These are phyloP conservation scores for Fallopia convolvulus DNA, from an alignment of 148 eudicot genomes.

Conservation along the genomic window DNA sequence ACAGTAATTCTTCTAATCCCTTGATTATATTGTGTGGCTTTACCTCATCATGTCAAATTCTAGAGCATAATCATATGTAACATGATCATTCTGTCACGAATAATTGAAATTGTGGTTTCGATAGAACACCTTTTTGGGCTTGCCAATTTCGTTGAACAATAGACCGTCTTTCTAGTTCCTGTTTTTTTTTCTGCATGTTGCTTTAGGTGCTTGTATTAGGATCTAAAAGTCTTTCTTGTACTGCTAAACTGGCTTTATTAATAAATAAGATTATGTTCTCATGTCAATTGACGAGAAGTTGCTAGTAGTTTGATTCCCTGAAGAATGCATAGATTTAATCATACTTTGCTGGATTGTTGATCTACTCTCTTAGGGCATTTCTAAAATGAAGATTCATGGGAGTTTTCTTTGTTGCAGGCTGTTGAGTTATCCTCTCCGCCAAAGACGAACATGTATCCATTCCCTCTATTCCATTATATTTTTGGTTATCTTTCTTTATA, in stretches of 20 bases:
- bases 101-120: background rate
- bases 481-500: background rate
- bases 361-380: background rate
- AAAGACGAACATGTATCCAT: constrained; percentile 66
- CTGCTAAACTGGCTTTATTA: background rate
- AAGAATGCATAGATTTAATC: background rate
- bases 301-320: background rate
- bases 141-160: background rate
- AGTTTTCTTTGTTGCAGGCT: constrained; percentile 46
- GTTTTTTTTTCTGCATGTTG: background rate
- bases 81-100: background rate
- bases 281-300: background rate
- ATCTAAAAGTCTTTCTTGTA: constrained; percentile 1
- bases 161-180: background rate
- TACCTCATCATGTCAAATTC: background rate
- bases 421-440: constrained; percentile 65
- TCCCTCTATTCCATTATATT: background rate
- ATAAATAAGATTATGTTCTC: background rate
- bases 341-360: constrained; percentile 9
- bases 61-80: background rate
- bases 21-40: background rate
- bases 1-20: constrained; percentile 57
- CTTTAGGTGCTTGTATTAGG: background rate
- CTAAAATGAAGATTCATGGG: background rate
- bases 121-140: background rate